These are phyloP conservation scores for Clitocybe nebularis DNA, from an alignment of 1,284 basidiomycete genomes.

Conservation along the genomic window DNA sequence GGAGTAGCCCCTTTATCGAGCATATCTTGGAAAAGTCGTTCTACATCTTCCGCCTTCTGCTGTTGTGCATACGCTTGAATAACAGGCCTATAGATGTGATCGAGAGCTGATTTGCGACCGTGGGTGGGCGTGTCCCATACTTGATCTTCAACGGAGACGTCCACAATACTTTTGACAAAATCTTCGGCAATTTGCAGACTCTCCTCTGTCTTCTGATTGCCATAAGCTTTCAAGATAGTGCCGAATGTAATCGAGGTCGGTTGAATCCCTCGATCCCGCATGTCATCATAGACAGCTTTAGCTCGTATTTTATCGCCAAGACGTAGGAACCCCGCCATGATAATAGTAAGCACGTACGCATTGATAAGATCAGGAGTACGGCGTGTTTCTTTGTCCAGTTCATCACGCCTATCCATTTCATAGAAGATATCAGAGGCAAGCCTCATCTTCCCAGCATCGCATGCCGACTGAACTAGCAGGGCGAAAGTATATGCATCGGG, in stretches of 20 bases:
- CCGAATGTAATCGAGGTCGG: slow-evolving; percentile 73
- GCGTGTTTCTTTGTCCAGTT: slow-evolving; percentile 32
- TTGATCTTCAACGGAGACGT: slow-evolving; percentile 27
- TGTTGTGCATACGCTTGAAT: slow-evolving; percentile 53
- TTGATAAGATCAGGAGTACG: no score
- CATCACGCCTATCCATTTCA: slow-evolving; percentile 54
- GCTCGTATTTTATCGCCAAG: slow-evolving; percentile 54
- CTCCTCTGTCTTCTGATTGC: slow-evolving; percentile 41
- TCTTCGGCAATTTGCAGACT: slow-evolving; percentile 55
- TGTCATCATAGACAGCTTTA: slow-evolving; percentile 70
- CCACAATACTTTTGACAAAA: slow-evolving; percentile 54
- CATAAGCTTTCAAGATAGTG: slow-evolving; percentile 66
- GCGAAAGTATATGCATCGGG: slow-evolving; percentile 73
- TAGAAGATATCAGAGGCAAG: slow-evolving; percentile 67
- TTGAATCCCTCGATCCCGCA: slow-evolving; percentile 63
- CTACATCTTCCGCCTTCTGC: slow-evolving; percentile 50
- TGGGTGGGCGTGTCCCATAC: slow-evolving; percentile 36
- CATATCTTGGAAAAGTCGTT: slow-evolving; percentile 57
- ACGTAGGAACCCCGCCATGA: slow-evolving; percentile 80
- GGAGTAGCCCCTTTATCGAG: slow-evolving; percentile 50
- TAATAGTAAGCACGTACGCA: slow-evolving; percentile 74
- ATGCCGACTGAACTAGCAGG: slow-evolving; percentile 80
- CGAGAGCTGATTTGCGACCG: slow-evolving; percentile 40
- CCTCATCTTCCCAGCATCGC: slow-evolving; percentile 68
- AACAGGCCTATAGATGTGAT: slow-evolving; percentile 63